Evolutionary conservation across 2,329 filamentous ascomycete species (phyloP).

Genomic region (Fusarium penzigii): DNA sequence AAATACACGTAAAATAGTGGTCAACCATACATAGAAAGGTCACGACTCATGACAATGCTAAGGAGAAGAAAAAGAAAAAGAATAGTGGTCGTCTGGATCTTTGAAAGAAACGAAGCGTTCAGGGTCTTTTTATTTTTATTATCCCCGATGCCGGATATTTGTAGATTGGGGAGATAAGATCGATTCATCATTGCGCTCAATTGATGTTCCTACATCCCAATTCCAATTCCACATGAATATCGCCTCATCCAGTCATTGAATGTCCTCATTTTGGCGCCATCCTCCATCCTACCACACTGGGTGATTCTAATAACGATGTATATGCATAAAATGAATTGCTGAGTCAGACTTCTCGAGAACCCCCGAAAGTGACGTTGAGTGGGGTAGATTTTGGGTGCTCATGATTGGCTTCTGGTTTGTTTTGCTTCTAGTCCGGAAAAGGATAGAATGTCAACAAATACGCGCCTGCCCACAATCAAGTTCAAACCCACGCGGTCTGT

Average conservation of each 20-base stretch:
- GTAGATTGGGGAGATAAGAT: background rate
- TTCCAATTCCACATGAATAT: constrained; percentile 7
- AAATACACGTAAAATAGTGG: too few species aligned
- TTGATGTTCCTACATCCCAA: background rate
- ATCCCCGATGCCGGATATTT: too few species aligned
- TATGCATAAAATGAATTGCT: constrained; percentile 11
- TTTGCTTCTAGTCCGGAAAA: constrained; percentile 36
- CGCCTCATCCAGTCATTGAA: constrained; percentile 16
- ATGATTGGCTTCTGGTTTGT: constrained; percentile 21
- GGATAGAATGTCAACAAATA: constrained; percentile 46
- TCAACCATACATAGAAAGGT: too few species aligned
- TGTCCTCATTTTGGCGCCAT: constrained; percentile 20
- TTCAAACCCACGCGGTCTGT: constrained; percentile 23
- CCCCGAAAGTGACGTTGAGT: constrained; percentile 2
- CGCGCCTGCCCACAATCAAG: constrained; percentile 27
- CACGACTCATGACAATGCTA: constrained; percentile 5
- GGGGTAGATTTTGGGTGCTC: background rate
- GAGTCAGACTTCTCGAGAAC: constrained; percentile 1
- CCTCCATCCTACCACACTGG: constrained; percentile 9
- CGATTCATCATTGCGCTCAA: constrained; percentile 23
- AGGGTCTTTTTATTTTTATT: constrained; percentile 10
- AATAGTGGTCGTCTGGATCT: background rate
- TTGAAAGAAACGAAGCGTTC: constrained; percentile 3
- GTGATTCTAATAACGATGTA: constrained; percentile 17
- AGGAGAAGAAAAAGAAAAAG: too few species aligned